These are phyloP conservation scores for Colletotrichum tropicale DNA, from an alignment of 2,329 filamentous ascomycete genomes.

Conservation along the genomic window DNA sequence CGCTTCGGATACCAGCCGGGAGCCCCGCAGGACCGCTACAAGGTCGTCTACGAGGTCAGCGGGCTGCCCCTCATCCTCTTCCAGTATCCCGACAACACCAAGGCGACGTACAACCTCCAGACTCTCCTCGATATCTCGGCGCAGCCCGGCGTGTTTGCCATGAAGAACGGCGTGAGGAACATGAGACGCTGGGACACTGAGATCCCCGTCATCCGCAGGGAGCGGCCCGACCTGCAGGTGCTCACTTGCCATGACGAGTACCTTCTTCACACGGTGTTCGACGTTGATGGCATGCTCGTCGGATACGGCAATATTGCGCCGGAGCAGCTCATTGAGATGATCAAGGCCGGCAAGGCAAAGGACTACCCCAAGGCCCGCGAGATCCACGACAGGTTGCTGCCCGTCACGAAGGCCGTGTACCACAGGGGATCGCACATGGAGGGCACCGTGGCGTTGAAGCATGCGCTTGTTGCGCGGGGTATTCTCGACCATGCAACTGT, in stretches of 20 bases:
- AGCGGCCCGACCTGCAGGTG: conserved; percentile 53
- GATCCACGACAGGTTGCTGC: conserved; percentile 55
- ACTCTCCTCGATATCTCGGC: conserved; percentile 58
- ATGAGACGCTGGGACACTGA: conserved; percentile 63
- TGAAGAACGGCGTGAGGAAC: conserved; percentile 62
- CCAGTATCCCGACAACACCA: conserved; percentile 58
- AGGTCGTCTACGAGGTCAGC: conserved; percentile 52
- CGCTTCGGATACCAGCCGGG: conserved; percentile 59
- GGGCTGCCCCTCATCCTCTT: conserved; percentile 56
- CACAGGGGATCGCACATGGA: conserved; percentile 61
- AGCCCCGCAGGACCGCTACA: conserved; percentile 57
- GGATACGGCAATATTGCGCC: conserved; percentile 59
- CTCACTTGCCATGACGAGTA: conserved; percentile 59
- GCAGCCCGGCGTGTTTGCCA: conserved; percentile 56
- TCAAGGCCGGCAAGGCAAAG: conserved; percentile 52
- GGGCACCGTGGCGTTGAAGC: conserved; percentile 56
- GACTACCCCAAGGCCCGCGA: conserved; percentile 52
- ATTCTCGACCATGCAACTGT: conserved; percentile 55
- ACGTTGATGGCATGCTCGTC: conserved; percentile 59
- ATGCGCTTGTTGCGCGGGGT: conserved; percentile 54
- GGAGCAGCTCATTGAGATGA: conserved; percentile 53
- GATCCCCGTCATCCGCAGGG: conserved; percentile 54
- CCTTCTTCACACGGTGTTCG: conserved; percentile 54
- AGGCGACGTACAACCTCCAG: conserved; percentile 55
- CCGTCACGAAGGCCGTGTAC: conserved; percentile 58